Evolutionary conservation across 169 alveolate genomes (phyloP).

Genomic region (Theileria annulata): DNA sequence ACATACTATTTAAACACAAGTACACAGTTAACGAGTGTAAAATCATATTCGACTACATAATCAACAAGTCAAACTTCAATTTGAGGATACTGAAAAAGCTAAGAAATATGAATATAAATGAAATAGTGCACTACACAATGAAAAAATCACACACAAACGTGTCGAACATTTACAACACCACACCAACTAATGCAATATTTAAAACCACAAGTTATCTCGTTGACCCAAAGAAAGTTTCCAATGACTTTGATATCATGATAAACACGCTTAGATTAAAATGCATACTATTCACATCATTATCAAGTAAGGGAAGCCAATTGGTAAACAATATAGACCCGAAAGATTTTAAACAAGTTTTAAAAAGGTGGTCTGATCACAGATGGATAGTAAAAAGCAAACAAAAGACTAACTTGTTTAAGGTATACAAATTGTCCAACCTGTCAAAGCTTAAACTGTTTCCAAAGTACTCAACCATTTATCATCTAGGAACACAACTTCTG

Average conservation of each 20-base stretch:
- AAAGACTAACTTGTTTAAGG: constrained; percentile 18
- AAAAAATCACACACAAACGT: constrained; percentile 2
- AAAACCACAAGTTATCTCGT: neutral
- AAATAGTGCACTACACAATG: constrained; percentile 15
- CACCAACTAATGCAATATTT: neutral
- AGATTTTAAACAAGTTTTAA: constrained; percentile 17
- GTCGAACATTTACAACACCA: constrained; percentile 8
- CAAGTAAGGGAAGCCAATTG: neutral
- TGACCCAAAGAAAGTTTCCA: neutral
- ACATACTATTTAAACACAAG: constrained; percentile 32
- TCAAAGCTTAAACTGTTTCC: constrained; percentile 53
- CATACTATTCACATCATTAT: constrained; percentile 37
- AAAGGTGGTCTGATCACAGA: constrained; percentile 48
- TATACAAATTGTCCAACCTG: constrained; percentile 26
- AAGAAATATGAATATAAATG: constrained; percentile 31
- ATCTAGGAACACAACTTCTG: constrained; percentile 33
- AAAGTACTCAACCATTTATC: constrained; percentile 27
- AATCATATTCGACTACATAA: constrained; percentile 23
- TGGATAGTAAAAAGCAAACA: constrained; percentile 54
- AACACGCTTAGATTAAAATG: constrained; percentile 21
- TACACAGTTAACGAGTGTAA: constrained; percentile 34
- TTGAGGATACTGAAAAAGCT: constrained; percentile 30
- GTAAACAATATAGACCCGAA: neutral
- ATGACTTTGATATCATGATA: constrained; percentile 5
- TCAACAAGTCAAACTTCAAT: constrained; percentile 27